Evolutionary conservation across 495 filamentous ascomycete species (phyloP).

Genomic region (Penicillium salamii): DNA sequence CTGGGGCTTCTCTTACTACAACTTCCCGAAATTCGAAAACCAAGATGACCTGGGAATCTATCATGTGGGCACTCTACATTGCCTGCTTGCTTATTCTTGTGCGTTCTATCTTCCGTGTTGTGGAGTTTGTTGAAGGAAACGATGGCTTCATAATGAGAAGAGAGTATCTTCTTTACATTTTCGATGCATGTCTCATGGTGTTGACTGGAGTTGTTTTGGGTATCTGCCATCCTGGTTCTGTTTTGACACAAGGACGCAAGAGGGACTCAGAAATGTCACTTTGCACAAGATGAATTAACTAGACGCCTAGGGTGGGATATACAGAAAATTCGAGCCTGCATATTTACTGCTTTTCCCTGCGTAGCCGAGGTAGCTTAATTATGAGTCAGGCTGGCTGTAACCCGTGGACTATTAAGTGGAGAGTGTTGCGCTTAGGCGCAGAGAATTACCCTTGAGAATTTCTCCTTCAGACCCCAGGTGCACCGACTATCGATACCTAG

Average conservation of each 20-base stretch:
- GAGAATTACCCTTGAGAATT: no score
- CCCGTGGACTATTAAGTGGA: no score
- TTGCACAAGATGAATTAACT: no score
- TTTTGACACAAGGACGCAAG: conserved; percentile 1
- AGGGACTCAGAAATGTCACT: conserved; percentile 1
- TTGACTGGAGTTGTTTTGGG: conserved; percentile 18
- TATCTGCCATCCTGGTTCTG: conserved; percentile 5
- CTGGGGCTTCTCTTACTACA: conserved; percentile 5
- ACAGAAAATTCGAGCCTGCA: no score
- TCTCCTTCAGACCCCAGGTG: no score
- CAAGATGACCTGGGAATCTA: conserved; percentile 45
- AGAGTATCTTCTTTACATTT: conserved; percentile 61
- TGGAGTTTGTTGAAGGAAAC: conserved; percentile 59
- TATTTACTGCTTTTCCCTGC: no score
- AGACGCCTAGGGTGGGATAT: no score
- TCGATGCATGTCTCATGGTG: conserved; percentile 58
- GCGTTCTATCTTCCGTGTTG: conserved; percentile 56
- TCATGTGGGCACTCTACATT: conserved; percentile 51
- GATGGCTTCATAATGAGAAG: conserved; percentile 48
- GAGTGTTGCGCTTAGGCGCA: no score
- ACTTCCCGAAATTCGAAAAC: conserved; percentile 5
- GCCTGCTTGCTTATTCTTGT: conserved; percentile 55
- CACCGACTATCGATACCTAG: no score
- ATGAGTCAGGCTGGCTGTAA: no score
- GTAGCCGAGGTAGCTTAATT: no score